A percentile compares a stretch with the other conserved stretches of the same genome.
These are phyloP conservation scores for Sporormia fimetaria DNA, from an alignment of 495 filamentous ascomycete genomes.

Conservation along the genomic window DNA sequence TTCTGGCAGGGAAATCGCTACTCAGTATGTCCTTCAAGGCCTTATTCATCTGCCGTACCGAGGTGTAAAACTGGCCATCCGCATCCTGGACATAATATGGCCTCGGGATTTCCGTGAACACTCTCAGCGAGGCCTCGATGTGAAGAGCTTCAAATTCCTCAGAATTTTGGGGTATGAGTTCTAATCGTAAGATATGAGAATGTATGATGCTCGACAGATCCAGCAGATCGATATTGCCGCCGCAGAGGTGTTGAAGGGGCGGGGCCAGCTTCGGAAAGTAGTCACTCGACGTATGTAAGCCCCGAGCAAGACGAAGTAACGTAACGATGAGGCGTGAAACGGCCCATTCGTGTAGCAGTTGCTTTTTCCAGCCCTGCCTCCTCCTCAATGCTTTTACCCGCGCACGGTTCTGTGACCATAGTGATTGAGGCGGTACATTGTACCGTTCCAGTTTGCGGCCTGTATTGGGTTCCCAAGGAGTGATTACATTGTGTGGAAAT, in stretches of 20 bases:
- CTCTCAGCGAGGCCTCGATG: neutral
- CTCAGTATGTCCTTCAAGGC: constrained; percentile 9
- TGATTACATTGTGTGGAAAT: constrained; percentile 4
- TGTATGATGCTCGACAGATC: neutral
- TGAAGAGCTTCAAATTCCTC: neutral
- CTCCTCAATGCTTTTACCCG: constrained; percentile 13
- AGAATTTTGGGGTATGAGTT: too few relatives aligned
- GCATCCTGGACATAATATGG: constrained; percentile 26
- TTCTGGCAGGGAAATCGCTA: neutral
- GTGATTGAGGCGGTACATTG: constrained; percentile 28
- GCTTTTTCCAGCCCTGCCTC: constrained; percentile 27
- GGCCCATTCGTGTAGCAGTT: constrained; percentile 21
- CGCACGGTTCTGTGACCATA: constrained; percentile 24
- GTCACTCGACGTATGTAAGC: neutral
- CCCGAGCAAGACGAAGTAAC: constrained; percentile 4
- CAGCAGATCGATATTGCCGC: neutral
- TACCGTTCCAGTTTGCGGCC: constrained; percentile 18
- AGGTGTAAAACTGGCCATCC: constrained; percentile 15
- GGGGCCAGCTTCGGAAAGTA: neutral
- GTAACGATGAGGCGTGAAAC: constrained; percentile 19
- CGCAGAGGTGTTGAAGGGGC: neutral
- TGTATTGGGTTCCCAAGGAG: constrained; percentile 27
- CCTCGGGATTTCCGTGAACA: constrained; percentile 1
- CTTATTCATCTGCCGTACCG: constrained; percentile 22
- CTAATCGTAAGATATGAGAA: neutral